Conservation (phyloP, 2,329 filamentous ascomycete species). For the Elsinoe ampelina region DNA sequence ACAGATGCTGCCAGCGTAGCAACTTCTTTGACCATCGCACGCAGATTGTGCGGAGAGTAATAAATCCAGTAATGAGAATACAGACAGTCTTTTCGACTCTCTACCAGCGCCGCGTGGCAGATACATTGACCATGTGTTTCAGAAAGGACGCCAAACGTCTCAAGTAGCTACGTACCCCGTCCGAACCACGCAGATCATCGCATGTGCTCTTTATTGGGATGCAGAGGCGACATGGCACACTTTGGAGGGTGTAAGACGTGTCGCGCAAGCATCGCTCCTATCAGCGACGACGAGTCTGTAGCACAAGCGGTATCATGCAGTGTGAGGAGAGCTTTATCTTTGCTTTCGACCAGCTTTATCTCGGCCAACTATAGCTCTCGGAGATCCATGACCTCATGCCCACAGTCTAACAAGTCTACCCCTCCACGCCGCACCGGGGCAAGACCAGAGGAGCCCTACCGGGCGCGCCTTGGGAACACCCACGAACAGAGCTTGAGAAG, state of each 20-base stretch:
- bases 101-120: background rate
- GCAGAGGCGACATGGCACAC: background rate
- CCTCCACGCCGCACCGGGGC: background rate
- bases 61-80: no score
- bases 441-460: no score
- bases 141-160: background rate
- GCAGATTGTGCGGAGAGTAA: no score
- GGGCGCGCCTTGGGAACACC: no score
- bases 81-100: background rate
- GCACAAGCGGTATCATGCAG: background rate
- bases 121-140: conserved; percentile 1
- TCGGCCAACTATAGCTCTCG: background rate
- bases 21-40: no score
- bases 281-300: background rate
- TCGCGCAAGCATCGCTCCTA: background rate
- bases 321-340: conserved; percentile 9
- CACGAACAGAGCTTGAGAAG: background rate
- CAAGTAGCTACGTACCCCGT: conserved; percentile 4
- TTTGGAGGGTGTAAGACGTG: background rate
- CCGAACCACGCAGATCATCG: background rate
- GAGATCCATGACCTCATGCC: conserved; percentile 10
- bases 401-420: conserved; percentile 7
- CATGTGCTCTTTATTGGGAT: conserved; percentile 1
- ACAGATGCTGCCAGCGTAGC: no score
- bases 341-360: background rate